Base-by-base conservation (phyloP, 2,329 filamentous ascomycete species). In the Hymenoscyphus fructigenus region DNA sequence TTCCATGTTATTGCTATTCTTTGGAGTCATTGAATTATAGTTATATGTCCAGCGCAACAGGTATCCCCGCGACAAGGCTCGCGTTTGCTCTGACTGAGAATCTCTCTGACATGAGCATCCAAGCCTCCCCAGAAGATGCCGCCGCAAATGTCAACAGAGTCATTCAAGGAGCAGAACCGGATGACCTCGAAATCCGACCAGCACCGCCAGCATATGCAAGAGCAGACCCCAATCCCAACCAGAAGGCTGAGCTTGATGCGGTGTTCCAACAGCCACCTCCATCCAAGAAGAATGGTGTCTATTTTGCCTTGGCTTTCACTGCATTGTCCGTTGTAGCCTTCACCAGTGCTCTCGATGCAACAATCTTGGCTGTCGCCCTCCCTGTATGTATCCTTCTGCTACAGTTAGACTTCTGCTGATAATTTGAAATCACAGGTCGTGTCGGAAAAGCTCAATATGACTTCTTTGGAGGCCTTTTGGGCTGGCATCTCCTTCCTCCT, bases 401-500 rank as follows among this genome's bases (percentile, higher is more conserved):
- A 10, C n/a, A 23, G 12, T 32, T 53, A 10, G 7, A 2, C 15
- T 26, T 23, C 12, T 36, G 15, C 29, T 34, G 23, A 36, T 2
- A 6, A 4, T n/a, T n/a, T n/a, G 9, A 32, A 32, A 29, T 17
- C 14, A 41, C 36, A 66, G 65, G 63, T 55, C 5, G 64, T 67
- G 20, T 41, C 65, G 14, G 15, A 41, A 47, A n/a, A 57, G 1
- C 61, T 68, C 15, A 26, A 66, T 36, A 64, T 62, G 26, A 50
- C 57, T 9, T 44, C 82, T 2, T 80, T 85, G 44, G 79, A 90
- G 74, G 85, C 86, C 0, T 90, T 90, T 71, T 91, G 88, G 88
- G 83, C 86, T 12, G 88, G 88, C 1, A 90, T 88, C 4, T 85
- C 85, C n/a, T 91, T 88, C 68, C 79, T 91, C 2, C 82, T 91